Percentiles rank a stretch among this genome's conserved stretches.
phyloP scores from a whole-genome alignment of 768 basidiomycete genomes.

The Lactarius sp. region DNA sequence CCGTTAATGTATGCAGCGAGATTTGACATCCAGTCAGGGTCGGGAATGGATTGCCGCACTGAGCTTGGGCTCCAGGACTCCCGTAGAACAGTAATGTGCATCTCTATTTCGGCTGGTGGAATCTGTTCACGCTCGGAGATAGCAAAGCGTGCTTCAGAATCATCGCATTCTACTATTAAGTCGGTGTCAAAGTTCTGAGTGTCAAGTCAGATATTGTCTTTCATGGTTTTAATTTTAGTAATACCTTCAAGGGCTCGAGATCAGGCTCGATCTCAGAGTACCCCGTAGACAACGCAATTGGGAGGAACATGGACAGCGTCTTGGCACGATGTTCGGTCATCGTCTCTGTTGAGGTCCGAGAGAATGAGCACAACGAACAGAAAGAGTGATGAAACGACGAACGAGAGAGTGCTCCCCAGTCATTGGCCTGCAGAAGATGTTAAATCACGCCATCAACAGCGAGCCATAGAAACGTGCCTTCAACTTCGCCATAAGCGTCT shows the following conservation, averaged over 20 bases:
- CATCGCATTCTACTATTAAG: slow-evolving; percentile 35
- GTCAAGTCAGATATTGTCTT: neutral
- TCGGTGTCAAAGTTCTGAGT: slow-evolving; percentile 52
- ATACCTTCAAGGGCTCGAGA: slow-evolving; percentile 48
- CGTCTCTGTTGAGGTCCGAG: slow-evolving; percentile 35
- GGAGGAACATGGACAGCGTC: slow-evolving; percentile 37
- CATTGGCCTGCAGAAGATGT: slow-evolving; percentile 45
- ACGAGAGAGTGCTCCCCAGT: slow-evolving; percentile 67
- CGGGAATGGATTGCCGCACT: slow-evolving; percentile 35
- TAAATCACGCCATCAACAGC: neutral
- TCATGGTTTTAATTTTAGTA: neutral
- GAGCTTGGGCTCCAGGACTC: slow-evolving; percentile 33
- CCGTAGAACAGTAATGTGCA: slow-evolving; percentile 26
- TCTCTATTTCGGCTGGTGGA: slow-evolving; percentile 28
- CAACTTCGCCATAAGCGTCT: slow-evolving; percentile 63
- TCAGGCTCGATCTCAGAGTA: slow-evolving; percentile 42
- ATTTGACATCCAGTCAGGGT: slow-evolving; percentile 39
- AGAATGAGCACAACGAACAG: neutral
- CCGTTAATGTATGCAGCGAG: slow-evolving; percentile 38
- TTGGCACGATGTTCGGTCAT: slow-evolving; percentile 44
- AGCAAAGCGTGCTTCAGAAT: slow-evolving; percentile 35
- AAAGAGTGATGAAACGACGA: slow-evolving; percentile 26
- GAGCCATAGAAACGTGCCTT: slow-evolving; percentile 37
- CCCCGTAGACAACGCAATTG: slow-evolving; percentile 46
- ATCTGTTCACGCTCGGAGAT: slow-evolving; percentile 29